Percentiles rank a stretch among this genome's conserved stretches.
Conservation (phyloP, 129 eudicot genomes). For the Gnaphalium uliginosum region DNA sequence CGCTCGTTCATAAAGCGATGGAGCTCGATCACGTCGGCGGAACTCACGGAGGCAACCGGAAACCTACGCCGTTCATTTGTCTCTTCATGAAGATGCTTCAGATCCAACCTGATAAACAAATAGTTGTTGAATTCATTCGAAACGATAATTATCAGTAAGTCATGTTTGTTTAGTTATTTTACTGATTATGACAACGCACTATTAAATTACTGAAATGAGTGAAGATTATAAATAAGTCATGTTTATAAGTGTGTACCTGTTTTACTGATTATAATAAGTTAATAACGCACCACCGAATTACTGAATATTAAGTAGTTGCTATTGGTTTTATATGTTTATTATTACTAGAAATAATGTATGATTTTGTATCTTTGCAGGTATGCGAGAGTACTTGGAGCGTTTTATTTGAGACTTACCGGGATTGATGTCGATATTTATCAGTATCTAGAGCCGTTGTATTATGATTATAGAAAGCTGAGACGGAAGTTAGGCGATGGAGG, state of each 20-base stretch:
- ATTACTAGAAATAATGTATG: too few relatives aligned
- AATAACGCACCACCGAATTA: too few relatives aligned
- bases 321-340: background rate
- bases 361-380: conserved; percentile 42
- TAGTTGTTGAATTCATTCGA: conserved; percentile 90
- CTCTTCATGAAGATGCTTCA: conserved; percentile 96
- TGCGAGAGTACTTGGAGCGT: conserved; percentile 90
- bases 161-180: conserved; percentile 4
- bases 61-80: conserved; percentile 91
- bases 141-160: conserved; percentile 86
- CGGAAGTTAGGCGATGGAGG: conserved; percentile 65
- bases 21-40: conserved; percentile 96
- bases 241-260: background rate
- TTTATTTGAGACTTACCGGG: conserved; percentile 86
- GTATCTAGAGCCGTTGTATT: conserved; percentile 88
- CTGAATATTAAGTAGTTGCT: background rate
- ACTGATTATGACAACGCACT: background rate
- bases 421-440: conserved; percentile 88
- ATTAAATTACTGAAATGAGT: conserved; percentile 23
- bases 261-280: background rate
- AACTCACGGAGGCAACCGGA: conserved; percentile 81
- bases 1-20: conserved; percentile 97
- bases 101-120: conserved; percentile 99
- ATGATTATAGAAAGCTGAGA: conserved; percentile 89
- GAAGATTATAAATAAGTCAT: conserved; percentile 72